Conservation (phyloP, 345 rosid genomes). For the Combretum micranthum region DNA sequence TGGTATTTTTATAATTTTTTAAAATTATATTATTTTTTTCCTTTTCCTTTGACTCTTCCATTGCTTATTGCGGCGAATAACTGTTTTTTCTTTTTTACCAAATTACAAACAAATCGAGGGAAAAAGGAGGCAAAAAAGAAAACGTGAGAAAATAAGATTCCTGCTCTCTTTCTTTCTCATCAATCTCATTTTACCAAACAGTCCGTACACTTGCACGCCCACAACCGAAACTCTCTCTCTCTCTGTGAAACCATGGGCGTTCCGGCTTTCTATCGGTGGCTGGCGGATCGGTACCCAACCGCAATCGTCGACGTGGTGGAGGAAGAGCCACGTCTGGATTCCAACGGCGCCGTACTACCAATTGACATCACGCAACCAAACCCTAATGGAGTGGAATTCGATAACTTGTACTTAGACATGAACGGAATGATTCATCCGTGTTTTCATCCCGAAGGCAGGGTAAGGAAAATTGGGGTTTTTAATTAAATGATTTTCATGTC, state of each 20-base stretch:
- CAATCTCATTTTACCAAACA: too few species aligned
- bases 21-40: too few species aligned
- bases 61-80: too few species aligned
- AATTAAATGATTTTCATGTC: too few species aligned
- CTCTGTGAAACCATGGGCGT: conserved; percentile 60
- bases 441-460: conserved; percentile 98
- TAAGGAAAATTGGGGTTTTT: conserved; percentile 11
- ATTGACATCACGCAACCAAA: conserved; percentile 70
- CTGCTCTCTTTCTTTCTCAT: neutral
- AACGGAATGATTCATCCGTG: conserved; percentile 95
- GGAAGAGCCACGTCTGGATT: conserved; percentile 47
- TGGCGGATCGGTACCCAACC: conserved; percentile 86
- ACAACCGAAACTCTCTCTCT: too few species aligned
- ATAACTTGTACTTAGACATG: conserved; percentile 90
- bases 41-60: too few species aligned
- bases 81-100: too few species aligned
- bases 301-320: conserved; percentile 76
- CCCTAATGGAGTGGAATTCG: conserved; percentile 89
- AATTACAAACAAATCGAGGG: too few species aligned
- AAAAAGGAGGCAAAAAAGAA: too few species aligned
- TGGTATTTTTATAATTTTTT: too few species aligned
- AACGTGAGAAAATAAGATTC: too few species aligned
- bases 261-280: conserved; percentile 95
- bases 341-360: conserved; percentile 30
- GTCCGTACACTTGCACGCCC: too few species aligned